Conservation (phyloP, 148 eudicot genomes). For the Arbutus unedo region DNA sequence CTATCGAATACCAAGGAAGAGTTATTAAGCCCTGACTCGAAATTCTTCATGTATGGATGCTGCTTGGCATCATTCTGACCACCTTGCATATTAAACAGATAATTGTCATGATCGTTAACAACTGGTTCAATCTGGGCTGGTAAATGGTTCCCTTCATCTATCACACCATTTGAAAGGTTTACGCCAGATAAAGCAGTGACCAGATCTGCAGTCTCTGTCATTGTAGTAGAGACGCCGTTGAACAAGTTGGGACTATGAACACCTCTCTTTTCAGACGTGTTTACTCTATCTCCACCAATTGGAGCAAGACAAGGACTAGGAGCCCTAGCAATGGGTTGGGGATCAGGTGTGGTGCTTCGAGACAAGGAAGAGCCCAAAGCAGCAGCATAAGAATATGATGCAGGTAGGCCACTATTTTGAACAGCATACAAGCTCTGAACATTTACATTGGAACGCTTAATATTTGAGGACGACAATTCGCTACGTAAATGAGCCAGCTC, state of each 20-base stretch:
- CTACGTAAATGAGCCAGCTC: slow-evolving; percentile 58
- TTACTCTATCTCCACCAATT: slow-evolving; percentile 76
- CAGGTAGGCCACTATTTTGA: slow-evolving; percentile 43
- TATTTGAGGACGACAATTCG: slow-evolving; percentile 35
- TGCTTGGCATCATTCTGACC: slow-evolving; percentile 49
- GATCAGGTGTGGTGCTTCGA: slow-evolving; percentile 92
- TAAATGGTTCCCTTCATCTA: slow-evolving; percentile 43
- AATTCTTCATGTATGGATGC: slow-evolving; percentile 45
- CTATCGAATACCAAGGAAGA: slow-evolving; percentile 22
- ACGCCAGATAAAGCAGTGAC: slow-evolving; percentile 74
- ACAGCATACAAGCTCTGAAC: slow-evolving; percentile 41
- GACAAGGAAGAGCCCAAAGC: slow-evolving; percentile 81
- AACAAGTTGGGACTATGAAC: slow-evolving; percentile 51
- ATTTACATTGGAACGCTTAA: slow-evolving; percentile 26
- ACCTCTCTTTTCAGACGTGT: slow-evolving; percentile 51
- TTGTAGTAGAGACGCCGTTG: slow-evolving; percentile 49
- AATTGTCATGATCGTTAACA: slow-evolving; percentile 48
- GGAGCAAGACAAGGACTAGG: slow-evolving; percentile 96
- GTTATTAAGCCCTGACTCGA: slow-evolving; percentile 47
- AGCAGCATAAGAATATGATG: slow-evolving; percentile 87
- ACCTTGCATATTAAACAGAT: slow-evolving; percentile 46
- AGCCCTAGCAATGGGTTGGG: slow-evolving; percentile 73
- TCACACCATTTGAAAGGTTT: slow-evolving; percentile 63
- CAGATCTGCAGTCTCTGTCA: slow-evolving; percentile 54
- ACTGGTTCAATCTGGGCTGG: slow-evolving; percentile 45